Evolutionary conservation across 2,329 filamentous ascomycete genomes (phyloP), one percentile per base, ranked within the genome.

Genomic region (Pseudopyricularia javanii): DNA sequence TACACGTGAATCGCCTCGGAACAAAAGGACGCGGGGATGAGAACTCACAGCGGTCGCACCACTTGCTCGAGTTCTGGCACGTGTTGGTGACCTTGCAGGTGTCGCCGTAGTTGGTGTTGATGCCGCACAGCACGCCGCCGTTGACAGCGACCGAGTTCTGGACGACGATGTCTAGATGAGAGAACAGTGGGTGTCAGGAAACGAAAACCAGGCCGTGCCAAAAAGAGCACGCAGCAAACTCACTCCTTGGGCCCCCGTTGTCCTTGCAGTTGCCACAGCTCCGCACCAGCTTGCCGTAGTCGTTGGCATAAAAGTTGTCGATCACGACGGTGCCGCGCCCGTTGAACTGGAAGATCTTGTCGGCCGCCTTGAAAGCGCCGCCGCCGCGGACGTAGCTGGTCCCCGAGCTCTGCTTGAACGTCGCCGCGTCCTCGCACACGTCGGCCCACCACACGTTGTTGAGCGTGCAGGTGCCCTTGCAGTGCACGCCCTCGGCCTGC

Each of bases 261-360:
- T 30, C 40, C 20, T 61, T 54, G 55, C 60, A 68, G 66, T 76
- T 76, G 52, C 73, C 73, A 58, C 73, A 75, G 7, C 71, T 72
- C 26, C 72, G 69, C 60, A 73, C 74, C 37, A 75, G 60, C 60
- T 76, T 76, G 54, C 72, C 72, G 55, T 74, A 74, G 61, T 74
- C 66, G 26, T 69, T 63, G 52, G 63, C 70, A 56, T 69, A 71
- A 59, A 72, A 75, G 62, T 69, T 60, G 55, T 64, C 63, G 53
- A 67, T 58, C 47, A 57, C 53, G 9, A 66, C 53, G 8, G 64
- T 67, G 51, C 67, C 68, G 34, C 56, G 50, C 62, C 67, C 68
- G 57, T 69, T 70, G 59, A 68, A 65, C 58, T 70, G 68, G 20
- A 69, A 56, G 26, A 69, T 62, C 56, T 70, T 70, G 55, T 69